phyloP scores from a whole-genome alignment of 164 flowering plant genomes.

The Sedum album region DNA sequence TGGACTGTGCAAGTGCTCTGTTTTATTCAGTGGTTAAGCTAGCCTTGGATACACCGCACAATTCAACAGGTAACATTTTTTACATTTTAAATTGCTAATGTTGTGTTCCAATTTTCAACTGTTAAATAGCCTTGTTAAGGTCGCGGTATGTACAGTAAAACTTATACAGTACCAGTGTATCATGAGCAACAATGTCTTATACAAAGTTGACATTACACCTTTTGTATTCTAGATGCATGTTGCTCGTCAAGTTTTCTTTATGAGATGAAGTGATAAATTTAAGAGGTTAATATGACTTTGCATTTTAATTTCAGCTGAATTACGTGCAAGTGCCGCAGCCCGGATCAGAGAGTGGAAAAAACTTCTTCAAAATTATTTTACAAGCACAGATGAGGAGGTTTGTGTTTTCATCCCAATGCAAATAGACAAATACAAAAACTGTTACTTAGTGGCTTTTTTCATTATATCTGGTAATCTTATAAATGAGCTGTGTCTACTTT shows the following conservation, averaged over 20 bases:
- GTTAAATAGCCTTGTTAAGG: constrained; percentile 9
- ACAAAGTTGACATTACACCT: not conserved
- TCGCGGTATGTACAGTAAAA: not conserved
- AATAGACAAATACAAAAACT: not conserved
- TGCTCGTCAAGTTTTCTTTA: not conserved
- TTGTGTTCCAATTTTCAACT: not conserved
- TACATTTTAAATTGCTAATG: constrained; percentile 1
- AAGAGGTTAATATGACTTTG: not conserved
- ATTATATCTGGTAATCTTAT: not conserved
- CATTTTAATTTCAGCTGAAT: constrained; percentile 41
- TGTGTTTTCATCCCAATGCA: constrained; percentile 16
- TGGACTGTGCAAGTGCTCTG: constrained; percentile 81
- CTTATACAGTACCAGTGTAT: not conserved
- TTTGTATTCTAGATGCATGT: not conserved
- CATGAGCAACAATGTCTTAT: not conserved
- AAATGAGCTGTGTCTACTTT: not conserved
- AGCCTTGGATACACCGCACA: constrained; percentile 51
- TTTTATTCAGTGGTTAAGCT: constrained; percentile 77
- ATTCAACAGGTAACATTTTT: constrained; percentile 33
- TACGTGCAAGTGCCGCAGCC: constrained; percentile 29
- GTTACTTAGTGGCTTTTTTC: not conserved
- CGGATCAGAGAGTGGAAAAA: constrained; percentile 51
- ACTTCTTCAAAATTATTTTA: constrained; percentile 54
- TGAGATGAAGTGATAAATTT: not conserved
- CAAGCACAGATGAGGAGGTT: constrained; percentile 77